Evolutionary conservation across 495 filamentous ascomycete species (phyloP).

Genomic region (Pseudotulostoma volvatum): DNA sequence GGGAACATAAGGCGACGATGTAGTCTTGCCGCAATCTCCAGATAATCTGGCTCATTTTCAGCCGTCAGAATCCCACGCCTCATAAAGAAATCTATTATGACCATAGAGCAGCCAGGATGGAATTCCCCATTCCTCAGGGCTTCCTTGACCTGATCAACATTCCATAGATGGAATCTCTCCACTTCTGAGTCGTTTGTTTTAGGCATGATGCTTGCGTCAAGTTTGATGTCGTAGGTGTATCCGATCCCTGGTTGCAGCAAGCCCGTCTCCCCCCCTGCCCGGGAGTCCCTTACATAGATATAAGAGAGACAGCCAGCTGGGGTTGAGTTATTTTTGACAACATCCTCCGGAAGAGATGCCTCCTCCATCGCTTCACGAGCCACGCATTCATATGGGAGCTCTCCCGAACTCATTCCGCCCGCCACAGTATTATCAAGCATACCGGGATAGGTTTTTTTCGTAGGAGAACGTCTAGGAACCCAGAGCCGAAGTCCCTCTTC

Average conservation of each 20-base stretch:
- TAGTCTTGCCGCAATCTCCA: constrained; percentile 56
- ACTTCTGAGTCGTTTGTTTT: constrained; percentile 80
- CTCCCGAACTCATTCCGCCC: constrained; percentile 69
- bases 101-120: constrained; percentile 82
- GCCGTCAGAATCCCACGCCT: constrained; percentile 65
- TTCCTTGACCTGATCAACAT: constrained; percentile 54
- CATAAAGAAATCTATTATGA: constrained; percentile 81
- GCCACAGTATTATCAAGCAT: too few species aligned
- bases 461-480: constrained; percentile 58
- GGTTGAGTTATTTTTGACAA: constrained; percentile 87
- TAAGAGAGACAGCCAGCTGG: too few species aligned
- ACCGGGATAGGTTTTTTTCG: constrained; percentile 68
- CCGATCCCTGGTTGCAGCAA: constrained; percentile 82
- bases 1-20: too few species aligned
- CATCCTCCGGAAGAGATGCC: too few species aligned
- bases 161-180: constrained; percentile 63
- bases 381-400: constrained; percentile 60
- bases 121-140: constrained; percentile 58
- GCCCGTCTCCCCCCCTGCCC: constrained; percentile 73
- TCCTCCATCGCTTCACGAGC: constrained; percentile 72
- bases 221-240: too few species aligned
- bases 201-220: too few species aligned
- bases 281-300: too few species aligned
- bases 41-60: constrained; percentile 69
- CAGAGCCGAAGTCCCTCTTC: constrained; percentile 61